Conservation (phyloP, 1,139 yeast species). For the Schwanniomyces etchellsii region DNA sequence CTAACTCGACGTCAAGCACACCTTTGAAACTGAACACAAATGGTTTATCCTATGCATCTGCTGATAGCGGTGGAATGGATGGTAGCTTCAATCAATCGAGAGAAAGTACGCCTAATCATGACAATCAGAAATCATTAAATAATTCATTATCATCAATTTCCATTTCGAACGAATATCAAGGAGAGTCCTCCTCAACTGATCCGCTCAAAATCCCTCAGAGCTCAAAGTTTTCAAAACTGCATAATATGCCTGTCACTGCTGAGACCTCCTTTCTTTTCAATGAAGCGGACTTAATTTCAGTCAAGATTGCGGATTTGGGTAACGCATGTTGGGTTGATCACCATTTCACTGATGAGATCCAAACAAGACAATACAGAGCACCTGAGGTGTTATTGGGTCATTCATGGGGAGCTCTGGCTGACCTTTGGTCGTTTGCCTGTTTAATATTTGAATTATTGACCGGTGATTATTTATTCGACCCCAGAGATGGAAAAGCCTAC, state of each 20-base stretch:
- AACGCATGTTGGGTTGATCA: slow-evolving; percentile 47
- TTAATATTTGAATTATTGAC: slow-evolving; percentile 41
- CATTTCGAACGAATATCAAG: slow-evolving; percentile 21
- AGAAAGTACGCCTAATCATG: slow-evolving; percentile 1
- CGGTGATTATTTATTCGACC: slow-evolving; percentile 46
- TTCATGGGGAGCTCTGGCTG: slow-evolving; percentile 48
- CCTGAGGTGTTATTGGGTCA: slow-evolving; percentile 45
- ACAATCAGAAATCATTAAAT: slow-evolving; percentile 20
- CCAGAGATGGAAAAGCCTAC: slow-evolving; percentile 41
- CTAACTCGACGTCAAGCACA: slow-evolving; percentile 38
- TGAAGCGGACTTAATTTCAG: slow-evolving; percentile 43
- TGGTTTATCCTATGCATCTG: slow-evolving; percentile 1
- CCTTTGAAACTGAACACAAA: slow-evolving; percentile 24
- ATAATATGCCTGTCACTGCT: slow-evolving; percentile 1
- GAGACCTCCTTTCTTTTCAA: slow-evolving; percentile 21
- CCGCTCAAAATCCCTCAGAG: slow-evolving; percentile 18
- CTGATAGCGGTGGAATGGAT: slow-evolving; percentile 1
- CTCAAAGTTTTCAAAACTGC: slow-evolving; percentile 1
- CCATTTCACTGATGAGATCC: slow-evolving; percentile 48
- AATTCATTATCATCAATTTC: slow-evolving; percentile 41
- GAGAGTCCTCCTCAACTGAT: slow-evolving; percentile 14
- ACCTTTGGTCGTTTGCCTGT: slow-evolving; percentile 46
- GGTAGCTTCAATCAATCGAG: neutral
- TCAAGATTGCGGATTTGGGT: slow-evolving; percentile 47
- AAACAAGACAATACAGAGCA: slow-evolving; percentile 44